Percentiles rank a stretch among this genome's conserved stretches.
Conservation (phyloP, 345 rosid genomes). For the Adansonia digitata region DNA sequence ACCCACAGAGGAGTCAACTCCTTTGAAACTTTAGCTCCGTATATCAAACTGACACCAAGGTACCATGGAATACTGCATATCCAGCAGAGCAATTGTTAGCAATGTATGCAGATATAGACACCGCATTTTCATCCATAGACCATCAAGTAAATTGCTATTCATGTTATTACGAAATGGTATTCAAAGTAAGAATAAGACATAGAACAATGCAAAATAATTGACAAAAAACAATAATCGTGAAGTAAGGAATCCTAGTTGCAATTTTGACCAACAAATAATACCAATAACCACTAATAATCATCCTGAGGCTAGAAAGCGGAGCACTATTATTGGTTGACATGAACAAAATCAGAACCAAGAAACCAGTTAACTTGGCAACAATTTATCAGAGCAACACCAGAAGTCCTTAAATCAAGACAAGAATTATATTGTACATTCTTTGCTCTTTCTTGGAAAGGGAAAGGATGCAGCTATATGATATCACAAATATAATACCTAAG, state of each 20-base stretch:
- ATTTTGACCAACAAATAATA: background rate
- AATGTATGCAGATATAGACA: background rate
- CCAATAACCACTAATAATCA: background rate
- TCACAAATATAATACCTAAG: background rate
- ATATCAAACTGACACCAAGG: slow-evolving; percentile 50
- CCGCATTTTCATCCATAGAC: background rate
- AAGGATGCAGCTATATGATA: background rate
- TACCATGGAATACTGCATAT: slow-evolving; percentile 64
- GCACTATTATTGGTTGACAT: background rate
- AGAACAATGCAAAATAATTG: background rate
- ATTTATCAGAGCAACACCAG: background rate
- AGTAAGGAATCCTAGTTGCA: background rate
- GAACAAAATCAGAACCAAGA: background rate
- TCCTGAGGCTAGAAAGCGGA: background rate
- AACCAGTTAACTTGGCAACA: background rate
- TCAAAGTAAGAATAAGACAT: background rate
- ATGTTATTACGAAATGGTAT: background rate
- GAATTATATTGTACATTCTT: background rate
- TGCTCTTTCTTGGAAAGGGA: background rate
- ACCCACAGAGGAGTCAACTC: slow-evolving; percentile 84
- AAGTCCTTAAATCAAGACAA: background rate
- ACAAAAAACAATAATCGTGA: background rate
- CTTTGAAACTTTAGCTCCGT: slow-evolving; percentile 75
- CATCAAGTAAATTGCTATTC: background rate
- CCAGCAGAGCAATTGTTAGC: slow-evolving; percentile 17